Evolutionary conservation across 2,329 filamentous ascomycete species (phyloP), one percentile per base, ranked within the genome.

Genomic region (Alternaria conjuncta): DNA sequence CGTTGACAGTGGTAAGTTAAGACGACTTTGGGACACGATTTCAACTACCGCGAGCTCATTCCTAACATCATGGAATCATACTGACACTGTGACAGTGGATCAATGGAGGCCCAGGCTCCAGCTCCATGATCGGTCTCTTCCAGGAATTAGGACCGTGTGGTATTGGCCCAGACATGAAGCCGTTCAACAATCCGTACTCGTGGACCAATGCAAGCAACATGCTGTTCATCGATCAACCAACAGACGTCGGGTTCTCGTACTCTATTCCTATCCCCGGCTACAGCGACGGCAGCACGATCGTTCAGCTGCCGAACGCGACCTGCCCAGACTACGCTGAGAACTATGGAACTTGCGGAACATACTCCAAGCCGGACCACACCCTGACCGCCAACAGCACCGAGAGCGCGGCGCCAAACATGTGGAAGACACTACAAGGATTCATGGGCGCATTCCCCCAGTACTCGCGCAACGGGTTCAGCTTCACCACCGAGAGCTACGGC

Each of bases 201-300:
- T 90, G 88, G 86, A 89, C 87, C 64, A 86, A 87, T 68, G 83
- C 86, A 23, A 86, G 85, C 65, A 91, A 91, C 67, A 87, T 91
- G 84, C 85, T 92, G 15, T 92, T 90, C 77, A 87, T 92, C 68
- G 90, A 92, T 69, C 86, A 92, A 75, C 90, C 87, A 9, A 85
- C 83, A 10, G 84, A 86, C 50, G 85, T 87, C 5, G 88, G 88
- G 1, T 86, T 89, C 70, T 87, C 85, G 11, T 89, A 89, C 72
- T 81, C 81, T 5, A 74, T 79, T 12, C 79, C 82, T 0, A 76
- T 83, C 7, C 79, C 82, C 20, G 82, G 67, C 2, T 84, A 83
- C 63, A 69, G 62, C n/a, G 75, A 81, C 3, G 60, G 49, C 3
- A 69, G 71, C 2, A 72, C 70, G 30, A 80, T 87, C 41, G 75